Evolutionary conservation across 305 asterid genomes (phyloP).

Genomic region (Vinca major): DNA sequence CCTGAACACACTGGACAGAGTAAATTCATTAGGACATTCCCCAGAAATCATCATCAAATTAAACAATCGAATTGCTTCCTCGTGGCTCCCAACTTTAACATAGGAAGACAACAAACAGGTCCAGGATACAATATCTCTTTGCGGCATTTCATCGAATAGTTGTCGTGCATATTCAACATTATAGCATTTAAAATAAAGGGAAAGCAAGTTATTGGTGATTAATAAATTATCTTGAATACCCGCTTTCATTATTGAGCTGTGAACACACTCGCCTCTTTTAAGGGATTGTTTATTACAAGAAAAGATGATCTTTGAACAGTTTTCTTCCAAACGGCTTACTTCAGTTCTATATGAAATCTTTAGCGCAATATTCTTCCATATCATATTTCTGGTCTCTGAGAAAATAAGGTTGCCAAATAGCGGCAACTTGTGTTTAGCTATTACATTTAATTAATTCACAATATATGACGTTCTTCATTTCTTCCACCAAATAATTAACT

Average conservation of each 20-base stretch:
- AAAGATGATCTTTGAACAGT: constrained; percentile 6
- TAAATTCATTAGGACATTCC: constrained; percentile 12
- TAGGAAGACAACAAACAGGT: constrained; percentile 13
- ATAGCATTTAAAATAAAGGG: constrained; percentile 10
- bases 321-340: constrained; percentile 5
- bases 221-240: constrained; percentile 11
- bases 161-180: constrained; percentile 9
- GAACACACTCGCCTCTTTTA: constrained; percentile 9
- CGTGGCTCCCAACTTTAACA: constrained; percentile 4
- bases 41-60: constrained; percentile 8
- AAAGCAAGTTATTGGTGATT: constrained; percentile 7
- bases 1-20: constrained; percentile 7
- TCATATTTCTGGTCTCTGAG: not conserved
- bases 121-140: constrained; percentile 14
- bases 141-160: constrained; percentile 18
- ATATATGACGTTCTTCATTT: too few relatives aligned
- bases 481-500: too few relatives aligned
- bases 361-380: not conserved
- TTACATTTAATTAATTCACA: too few relatives aligned
- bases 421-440: too few relatives aligned
- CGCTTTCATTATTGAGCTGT: constrained; percentile 14
- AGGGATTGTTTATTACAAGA: constrained; percentile 10
- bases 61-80: constrained; percentile 12
- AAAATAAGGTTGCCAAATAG: not conserved
- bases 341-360: constrained; percentile 1